These are phyloP conservation scores for Sherardia arvensis DNA, from an alignment of 257 asterid species.

Conservation along the genomic window DNA sequence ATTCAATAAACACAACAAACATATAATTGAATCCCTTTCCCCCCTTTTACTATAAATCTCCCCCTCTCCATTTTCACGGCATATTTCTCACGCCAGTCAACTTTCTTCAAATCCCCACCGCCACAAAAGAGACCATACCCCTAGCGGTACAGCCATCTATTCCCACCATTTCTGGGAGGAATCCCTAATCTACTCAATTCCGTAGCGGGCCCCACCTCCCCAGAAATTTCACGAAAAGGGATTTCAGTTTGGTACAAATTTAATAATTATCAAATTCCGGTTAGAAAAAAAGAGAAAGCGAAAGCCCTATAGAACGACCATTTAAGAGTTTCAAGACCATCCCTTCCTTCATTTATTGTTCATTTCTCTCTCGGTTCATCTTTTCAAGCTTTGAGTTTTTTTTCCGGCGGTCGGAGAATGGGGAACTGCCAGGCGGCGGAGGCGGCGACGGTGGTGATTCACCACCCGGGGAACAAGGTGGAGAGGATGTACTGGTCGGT, in stretches of 20 bases:
- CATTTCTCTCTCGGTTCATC: background rate
- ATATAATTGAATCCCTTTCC: background rate
- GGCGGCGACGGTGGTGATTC: constrained; percentile 73
- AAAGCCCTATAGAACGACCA: background rate
- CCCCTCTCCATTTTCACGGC: background rate
- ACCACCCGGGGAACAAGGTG: constrained; percentile 51
- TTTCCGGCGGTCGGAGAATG: constrained; percentile 11
- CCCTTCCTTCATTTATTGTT: background rate
- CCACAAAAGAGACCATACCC: background rate
- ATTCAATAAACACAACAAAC: background rate
- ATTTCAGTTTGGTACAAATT: background rate
- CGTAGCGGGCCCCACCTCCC: background rate
- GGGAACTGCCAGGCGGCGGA: constrained; percentile 95
- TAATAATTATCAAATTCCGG: background rate
- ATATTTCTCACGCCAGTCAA: constrained; percentile 1
- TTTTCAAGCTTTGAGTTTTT: too few species aligned
- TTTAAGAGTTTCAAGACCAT: background rate
- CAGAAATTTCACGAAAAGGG: background rate
- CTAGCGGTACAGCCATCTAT: background rate
- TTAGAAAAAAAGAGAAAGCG: background rate
- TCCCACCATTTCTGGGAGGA: constrained; percentile 6
- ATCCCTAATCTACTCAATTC: constrained; percentile 1
- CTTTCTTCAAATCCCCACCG: background rate
- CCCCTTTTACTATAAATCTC: background rate
- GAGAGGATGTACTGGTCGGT: constrained; percentile 71